These are phyloP conservation scores for Ophiostoma fasciatum DNA, from an alignment of 2,329 filamentous ascomycete genomes.

Conservation along the genomic window DNA sequence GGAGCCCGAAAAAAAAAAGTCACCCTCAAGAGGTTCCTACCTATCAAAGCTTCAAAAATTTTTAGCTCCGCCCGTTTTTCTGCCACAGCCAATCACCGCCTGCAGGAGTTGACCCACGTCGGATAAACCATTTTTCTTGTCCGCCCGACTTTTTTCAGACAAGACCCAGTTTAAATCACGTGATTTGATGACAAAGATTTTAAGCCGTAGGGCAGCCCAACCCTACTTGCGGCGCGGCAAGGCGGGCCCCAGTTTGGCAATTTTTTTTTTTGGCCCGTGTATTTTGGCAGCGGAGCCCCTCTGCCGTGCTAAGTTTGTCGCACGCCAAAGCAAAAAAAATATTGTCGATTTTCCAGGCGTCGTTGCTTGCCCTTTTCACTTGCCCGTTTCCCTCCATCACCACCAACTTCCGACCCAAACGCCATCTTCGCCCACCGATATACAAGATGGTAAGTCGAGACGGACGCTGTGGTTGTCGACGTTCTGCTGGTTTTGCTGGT, in stretches of 20 bases:
- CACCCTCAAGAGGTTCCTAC: constrained; percentile 1
- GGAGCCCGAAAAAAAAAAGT: constrained; percentile 6
- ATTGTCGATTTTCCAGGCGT: constrained; percentile 9
- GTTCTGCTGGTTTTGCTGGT: neutral
- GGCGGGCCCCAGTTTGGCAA: too few species aligned
- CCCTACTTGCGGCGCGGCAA: too few species aligned
- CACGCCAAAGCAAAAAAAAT: constrained; percentile 11
- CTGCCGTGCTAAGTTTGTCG: too few species aligned
- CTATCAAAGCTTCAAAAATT: constrained; percentile 7
- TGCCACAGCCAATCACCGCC: constrained; percentile 7
- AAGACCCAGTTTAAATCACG: neutral
- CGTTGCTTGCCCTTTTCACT: too few species aligned
- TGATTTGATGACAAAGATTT: constrained; percentile 2
- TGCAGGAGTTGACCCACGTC: constrained; percentile 1
- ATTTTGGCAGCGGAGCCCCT: too few species aligned
- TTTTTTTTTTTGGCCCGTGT: too few species aligned
- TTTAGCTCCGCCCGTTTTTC: constrained; percentile 9
- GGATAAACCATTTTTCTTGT: constrained; percentile 6
- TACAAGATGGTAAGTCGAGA: constrained; percentile 13
- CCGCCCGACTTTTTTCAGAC: neutral
- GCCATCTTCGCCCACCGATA: constrained; percentile 8
- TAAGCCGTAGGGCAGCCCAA: constrained; percentile 8
- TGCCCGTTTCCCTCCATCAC: constrained; percentile 6
- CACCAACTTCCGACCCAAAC: constrained; percentile 6
- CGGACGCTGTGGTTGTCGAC: neutral